These are phyloP conservation scores for Lycium ferocissimum DNA, from an alignment of 257 asterid genomes.

Conservation along the genomic window DNA sequence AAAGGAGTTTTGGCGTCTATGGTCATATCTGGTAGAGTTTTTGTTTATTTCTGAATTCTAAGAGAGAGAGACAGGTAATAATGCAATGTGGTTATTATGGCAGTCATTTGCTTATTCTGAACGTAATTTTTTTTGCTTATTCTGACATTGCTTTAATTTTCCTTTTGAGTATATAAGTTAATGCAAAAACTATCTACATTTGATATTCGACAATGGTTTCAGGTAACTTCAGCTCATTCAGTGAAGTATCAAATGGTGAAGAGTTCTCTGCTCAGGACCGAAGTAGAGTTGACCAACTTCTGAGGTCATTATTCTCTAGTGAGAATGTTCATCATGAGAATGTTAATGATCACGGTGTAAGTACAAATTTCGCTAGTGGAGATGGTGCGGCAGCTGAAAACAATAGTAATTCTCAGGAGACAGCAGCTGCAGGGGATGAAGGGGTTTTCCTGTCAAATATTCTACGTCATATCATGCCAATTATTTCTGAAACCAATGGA, in stretches of 20 bases:
- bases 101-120: slow-evolving; percentile 11
- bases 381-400: slow-evolving; percentile 49
- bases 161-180: not conserved
- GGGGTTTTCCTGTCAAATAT: slow-evolving; percentile 63
- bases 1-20: not conserved
- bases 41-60: not conserved
- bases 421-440: slow-evolving; percentile 56
- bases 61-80: not conserved
- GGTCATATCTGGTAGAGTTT: not conserved
- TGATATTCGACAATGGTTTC: slow-evolving; percentile 33
- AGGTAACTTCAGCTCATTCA: slow-evolving; percentile 48
- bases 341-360: slow-evolving; percentile 35
- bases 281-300: slow-evolving; percentile 64
- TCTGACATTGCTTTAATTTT: not conserved
- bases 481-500: slow-evolving; percentile 57
- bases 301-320: slow-evolving; percentile 59
- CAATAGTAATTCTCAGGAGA: slow-evolving; percentile 47
- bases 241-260: slow-evolving; percentile 51
- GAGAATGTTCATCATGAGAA: slow-evolving; percentile 45
- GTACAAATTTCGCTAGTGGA: slow-evolving; percentile 38
- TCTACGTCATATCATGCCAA: slow-evolving; percentile 79
- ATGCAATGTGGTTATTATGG: not conserved
- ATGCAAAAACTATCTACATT: not conserved
- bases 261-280: slow-evolving; percentile 53
- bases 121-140: not conserved